Conservation (phyloP, 208 protist species). For the Acanthamoeba healyi region DNA sequence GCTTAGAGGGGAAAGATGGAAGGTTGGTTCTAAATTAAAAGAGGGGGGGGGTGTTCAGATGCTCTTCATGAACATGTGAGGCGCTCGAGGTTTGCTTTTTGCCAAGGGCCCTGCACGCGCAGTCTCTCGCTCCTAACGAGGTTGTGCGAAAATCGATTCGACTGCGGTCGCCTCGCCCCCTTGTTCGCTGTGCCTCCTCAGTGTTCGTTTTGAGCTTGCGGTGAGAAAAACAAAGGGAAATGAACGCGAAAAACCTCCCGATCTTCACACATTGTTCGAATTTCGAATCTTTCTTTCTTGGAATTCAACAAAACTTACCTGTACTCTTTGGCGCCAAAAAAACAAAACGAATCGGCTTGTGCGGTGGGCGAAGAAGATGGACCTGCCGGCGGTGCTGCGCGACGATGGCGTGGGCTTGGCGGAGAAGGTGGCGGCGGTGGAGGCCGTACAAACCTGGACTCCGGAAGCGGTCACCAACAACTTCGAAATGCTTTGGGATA, state of each 20-base stretch:
- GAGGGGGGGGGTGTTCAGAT: background rate
- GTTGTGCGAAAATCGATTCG: background rate
- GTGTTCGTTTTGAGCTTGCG: no score
- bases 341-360: no score
- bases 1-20: no score
- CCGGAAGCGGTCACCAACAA: background rate
- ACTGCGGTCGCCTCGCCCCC: background rate
- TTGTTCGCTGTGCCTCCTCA: background rate
- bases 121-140: background rate
- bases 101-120: no score
- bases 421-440: background rate
- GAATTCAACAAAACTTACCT: no score
- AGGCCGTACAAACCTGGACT: background rate
- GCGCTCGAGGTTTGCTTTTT: background rate
- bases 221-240: no score
- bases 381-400: background rate
- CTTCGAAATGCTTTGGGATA: background rate
- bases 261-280: no score
- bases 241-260: no score
- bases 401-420: background rate
- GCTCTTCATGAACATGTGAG: background rate
- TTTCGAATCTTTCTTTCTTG: no score
- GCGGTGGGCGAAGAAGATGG: background rate
- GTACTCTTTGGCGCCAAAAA: background rate
- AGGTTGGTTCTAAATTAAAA: no score